Conservation (phyloP, 352 stramenopile species). For the Phytophthora rubi region DNA sequence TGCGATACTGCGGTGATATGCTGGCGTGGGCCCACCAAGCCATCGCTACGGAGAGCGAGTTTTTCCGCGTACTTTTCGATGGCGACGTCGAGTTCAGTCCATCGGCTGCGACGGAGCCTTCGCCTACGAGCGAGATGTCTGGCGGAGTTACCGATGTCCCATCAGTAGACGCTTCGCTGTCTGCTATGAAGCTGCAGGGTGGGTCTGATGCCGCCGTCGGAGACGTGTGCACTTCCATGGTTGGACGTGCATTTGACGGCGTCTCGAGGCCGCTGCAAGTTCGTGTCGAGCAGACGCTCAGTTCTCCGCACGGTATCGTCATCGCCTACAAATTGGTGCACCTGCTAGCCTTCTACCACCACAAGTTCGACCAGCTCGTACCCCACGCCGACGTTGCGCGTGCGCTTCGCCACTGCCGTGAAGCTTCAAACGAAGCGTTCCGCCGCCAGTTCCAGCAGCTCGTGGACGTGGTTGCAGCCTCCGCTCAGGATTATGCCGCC, state of each 20-base stretch:
- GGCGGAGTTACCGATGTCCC: not conserved
- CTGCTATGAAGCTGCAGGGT: conserved; percentile 1
- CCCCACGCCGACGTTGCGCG: conserved; percentile 36
- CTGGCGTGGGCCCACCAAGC: conserved; percentile 89
- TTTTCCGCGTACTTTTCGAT: conserved; percentile 81
- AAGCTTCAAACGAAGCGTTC: conserved; percentile 56
- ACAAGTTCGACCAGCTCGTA: conserved; percentile 63
- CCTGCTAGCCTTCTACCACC: conserved; percentile 70
- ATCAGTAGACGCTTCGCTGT: not conserved
- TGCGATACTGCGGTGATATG: conserved; percentile 91
- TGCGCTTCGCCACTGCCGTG: conserved; percentile 48
- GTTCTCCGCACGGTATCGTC: conserved; percentile 57
- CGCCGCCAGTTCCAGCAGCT: conserved; percentile 59
- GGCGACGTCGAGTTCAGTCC: conserved; percentile 53
- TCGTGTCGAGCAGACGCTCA: conserved; percentile 69
- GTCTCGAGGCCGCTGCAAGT: conserved; percentile 67
- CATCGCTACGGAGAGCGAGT: conserved; percentile 83
- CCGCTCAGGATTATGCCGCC: conserved; percentile 62
- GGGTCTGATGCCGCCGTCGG: not conserved
- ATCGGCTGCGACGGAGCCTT: conserved; percentile 4
- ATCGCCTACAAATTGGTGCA: conserved; percentile 74
- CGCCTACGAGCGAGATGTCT: not conserved
- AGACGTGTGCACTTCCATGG: conserved; percentile 50
- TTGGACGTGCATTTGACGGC: conserved; percentile 64
- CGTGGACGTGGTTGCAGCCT: conserved; percentile 50